Conservation (phyloP, 1,139 yeast species). For the Debaryomycetaceae sp. region DNA sequence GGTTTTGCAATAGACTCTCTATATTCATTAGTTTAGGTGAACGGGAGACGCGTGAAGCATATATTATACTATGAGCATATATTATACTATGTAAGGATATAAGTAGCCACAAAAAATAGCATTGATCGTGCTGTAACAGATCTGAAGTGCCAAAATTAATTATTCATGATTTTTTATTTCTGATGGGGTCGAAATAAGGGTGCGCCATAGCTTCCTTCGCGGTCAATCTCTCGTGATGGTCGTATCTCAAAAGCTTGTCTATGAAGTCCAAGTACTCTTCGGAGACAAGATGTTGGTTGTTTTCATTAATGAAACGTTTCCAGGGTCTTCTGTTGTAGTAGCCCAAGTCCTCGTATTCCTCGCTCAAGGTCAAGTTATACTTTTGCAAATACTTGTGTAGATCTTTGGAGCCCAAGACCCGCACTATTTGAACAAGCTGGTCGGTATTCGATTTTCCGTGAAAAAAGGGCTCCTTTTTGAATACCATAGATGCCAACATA, state of each 20-base stretch:
- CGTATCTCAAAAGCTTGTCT: constrained; percentile 80
- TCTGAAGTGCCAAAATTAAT: neutral
- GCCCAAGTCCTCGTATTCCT: constrained; percentile 81
- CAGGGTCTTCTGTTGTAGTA: constrained; percentile 86
- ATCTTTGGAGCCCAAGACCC: constrained; percentile 89
- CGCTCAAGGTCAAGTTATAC: constrained; percentile 72
- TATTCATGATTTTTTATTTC: constrained; percentile 11
- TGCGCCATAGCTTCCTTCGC: constrained; percentile 95
- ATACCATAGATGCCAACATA: constrained; percentile 95
- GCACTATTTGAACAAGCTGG: constrained; percentile 90
- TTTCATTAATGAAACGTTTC: constrained; percentile 72
- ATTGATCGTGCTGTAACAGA: neutral
- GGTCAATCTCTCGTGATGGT: constrained; percentile 91
- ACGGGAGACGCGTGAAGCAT: neutral
- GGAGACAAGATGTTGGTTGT: constrained; percentile 67
- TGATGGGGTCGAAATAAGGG: constrained; percentile 52
- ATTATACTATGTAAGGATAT: neutral
- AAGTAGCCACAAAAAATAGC: neutral
- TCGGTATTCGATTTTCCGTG: constrained; percentile 96
- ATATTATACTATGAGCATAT: neutral
- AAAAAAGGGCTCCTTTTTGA: constrained; percentile 95
- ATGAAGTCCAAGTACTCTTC: constrained; percentile 76
- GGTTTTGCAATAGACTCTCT: no score
- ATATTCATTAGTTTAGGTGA: no score
- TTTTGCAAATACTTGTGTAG: constrained; percentile 69